phyloP scores from a whole-genome alignment of 208 protist genomes.

The Acanthamoeba royreba region DNA sequence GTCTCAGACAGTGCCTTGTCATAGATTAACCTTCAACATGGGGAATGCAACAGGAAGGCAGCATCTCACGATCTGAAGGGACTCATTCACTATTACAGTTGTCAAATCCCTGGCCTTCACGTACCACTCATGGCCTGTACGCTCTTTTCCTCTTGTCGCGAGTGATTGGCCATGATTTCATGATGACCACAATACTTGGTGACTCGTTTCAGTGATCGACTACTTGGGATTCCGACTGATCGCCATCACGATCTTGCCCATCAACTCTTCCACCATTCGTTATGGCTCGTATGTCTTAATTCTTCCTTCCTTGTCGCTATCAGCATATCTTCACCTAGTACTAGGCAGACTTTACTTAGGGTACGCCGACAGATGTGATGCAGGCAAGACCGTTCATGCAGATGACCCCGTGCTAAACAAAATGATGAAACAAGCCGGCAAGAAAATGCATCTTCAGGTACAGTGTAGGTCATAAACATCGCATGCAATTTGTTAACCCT shows the following conservation, averaged over 20 bases:
- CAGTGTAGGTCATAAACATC: not conserved
- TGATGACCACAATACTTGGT: not conserved
- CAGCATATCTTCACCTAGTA: too few relatives aligned
- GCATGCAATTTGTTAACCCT: not conserved
- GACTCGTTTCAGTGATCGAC: not conserved
- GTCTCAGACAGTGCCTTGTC: too few relatives aligned
- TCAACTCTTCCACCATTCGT: not conserved
- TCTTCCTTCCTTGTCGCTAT: not conserved
- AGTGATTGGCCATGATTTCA: not conserved
- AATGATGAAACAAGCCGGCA: constrained; percentile 13
- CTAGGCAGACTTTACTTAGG: not conserved
- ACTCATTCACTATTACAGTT: not conserved
- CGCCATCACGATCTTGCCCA: not conserved
- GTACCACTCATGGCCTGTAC: constrained; percentile 42
- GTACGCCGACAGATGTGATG: not conserved
- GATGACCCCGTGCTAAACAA: not conserved
- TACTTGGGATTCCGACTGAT: constrained; percentile 4
- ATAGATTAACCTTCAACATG: not conserved
- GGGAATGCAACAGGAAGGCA: not conserved
- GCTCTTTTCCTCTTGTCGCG: not conserved
- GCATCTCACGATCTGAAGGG: constrained; percentile 36
- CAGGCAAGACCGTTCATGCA: not conserved
- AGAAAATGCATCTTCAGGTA: not conserved
- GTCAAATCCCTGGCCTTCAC: not conserved
- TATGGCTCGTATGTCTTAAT: constrained; percentile 8